phyloP scores from a whole-genome alignment of 192 early-diverging fungal genomes.

The Mortierella antarctica region DNA sequence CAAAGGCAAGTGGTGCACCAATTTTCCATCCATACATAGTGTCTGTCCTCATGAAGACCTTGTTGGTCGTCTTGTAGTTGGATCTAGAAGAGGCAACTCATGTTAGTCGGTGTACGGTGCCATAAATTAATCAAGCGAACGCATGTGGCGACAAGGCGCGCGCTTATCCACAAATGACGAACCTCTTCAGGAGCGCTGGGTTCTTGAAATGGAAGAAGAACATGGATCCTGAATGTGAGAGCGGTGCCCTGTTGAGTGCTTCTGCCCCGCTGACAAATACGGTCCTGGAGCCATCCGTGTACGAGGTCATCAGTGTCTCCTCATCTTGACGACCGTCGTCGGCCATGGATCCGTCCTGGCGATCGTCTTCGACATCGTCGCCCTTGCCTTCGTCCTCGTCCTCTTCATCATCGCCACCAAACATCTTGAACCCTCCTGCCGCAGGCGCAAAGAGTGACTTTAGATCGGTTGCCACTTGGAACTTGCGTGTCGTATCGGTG shows the following conservation, averaged over 20 bases:
- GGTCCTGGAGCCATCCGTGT: slow-evolving; percentile 23
- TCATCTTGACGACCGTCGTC: slow-evolving; percentile 20
- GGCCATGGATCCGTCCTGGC: slow-evolving; percentile 3
- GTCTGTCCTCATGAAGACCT: slow-evolving; percentile 58
- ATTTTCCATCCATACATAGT: slow-evolving; percentile 47
- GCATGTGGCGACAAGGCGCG: background rate
- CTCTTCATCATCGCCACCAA: slow-evolving; percentile 55
- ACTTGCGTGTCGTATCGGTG: slow-evolving; percentile 13
- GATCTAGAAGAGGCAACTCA: slow-evolving; percentile 4
- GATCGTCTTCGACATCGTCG: slow-evolving; percentile 45
- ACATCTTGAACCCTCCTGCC: slow-evolving; percentile 57
- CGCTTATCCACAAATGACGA: slow-evolving; percentile 8
- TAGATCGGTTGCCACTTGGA: slow-evolving; percentile 38
- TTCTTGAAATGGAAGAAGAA: slow-evolving; percentile 61
- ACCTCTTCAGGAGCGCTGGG: slow-evolving; percentile 51
- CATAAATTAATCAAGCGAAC: background rate
- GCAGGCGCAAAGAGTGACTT: slow-evolving; percentile 46
- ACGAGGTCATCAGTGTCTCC: slow-evolving; percentile 8
- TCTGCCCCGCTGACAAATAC: slow-evolving; percentile 30
- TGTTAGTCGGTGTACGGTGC: background rate
- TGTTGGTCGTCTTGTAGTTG: slow-evolving; percentile 52
- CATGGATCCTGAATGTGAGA: slow-evolving; percentile 44
- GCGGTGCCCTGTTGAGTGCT: slow-evolving; percentile 19
- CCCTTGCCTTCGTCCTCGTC: slow-evolving; percentile 26
- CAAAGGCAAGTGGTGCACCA: background rate